Evolutionary conservation across 345 rosid genomes (phyloP), one percentile per base, ranked within the genome.

Genomic region (Bruguiera parviflora): DNA sequence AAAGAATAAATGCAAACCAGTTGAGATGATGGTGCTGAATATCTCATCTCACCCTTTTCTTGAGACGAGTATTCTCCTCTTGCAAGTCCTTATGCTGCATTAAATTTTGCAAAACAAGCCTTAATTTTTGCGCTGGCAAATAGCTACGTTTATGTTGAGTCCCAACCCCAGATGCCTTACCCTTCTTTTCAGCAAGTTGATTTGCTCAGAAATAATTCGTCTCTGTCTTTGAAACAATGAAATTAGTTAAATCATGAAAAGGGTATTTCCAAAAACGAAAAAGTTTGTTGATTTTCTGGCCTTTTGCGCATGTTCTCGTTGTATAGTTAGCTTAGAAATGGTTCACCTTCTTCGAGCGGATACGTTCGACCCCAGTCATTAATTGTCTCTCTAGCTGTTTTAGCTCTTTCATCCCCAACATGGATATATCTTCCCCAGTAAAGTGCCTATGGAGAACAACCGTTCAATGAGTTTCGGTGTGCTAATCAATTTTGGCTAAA

Each of bases 331-430:
- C 25, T n/a, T 5, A 21, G 13, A 5, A 32, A 8, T 0, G 4
- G 58, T 53, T 1, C 70, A 80, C 92, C 84, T 85, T 77, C 66
- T 77, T 85, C 4, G 86, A 75, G 8, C 80, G 85, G 53, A 87
- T 55, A 11, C 92, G 88, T 46, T 87, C 88, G 15, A 78, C 79
- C 27, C 88, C 85, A 0, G 61, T 66, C 75, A 60, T 84, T 29
- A 85, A 31, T 39, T 84, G 89, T 47, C 89, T 76, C 63, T 87
- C 92, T 0, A 87, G 68, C 57, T 80, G 85, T 70, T 81, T 85
- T 69, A 87, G 58, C 53, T 85, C 92, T 61, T 75, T 85, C 77
- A 82, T 49, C 49, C 72, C 74, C 80, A 87, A 39, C 43, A 20
- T 53, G 7, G 75, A 67, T 55, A 87, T 65, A 61, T 82, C 89